Evolutionary conservation across 805 yeast genomes (phyloP).

Genomic region (Tanozyma kutaoensis): DNA sequence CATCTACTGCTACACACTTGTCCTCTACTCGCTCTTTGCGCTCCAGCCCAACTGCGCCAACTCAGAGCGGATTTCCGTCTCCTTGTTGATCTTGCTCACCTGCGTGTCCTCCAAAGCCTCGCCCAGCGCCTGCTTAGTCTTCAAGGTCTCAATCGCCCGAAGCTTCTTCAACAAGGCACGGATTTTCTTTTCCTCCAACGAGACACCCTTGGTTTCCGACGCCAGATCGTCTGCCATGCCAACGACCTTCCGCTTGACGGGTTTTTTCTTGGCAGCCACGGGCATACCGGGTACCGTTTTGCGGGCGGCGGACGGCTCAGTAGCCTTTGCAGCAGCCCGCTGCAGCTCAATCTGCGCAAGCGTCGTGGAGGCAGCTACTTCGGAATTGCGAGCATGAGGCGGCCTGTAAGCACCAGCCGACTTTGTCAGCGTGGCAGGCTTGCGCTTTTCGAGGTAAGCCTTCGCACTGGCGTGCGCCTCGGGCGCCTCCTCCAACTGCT

Average conservation of each 20-base stretch:
- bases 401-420: conserved; percentile 92
- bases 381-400: conserved; percentile 70
- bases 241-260: conserved; percentile 1
- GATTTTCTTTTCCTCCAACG: conserved; percentile 84
- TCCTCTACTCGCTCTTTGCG: no score
- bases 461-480: conserved; percentile 60
- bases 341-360: conserved; percentile 38
- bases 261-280: conserved; percentile 33
- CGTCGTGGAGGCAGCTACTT: conserved; percentile 10
- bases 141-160: conserved; percentile 87
- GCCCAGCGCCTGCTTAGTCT: conserved; percentile 71
- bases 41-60: conserved; percentile 61
- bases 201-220: no score
- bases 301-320: conserved; percentile 57
- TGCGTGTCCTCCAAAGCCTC: conserved; percentile 90
- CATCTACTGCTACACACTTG: no score
- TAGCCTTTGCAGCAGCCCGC: no score
- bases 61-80: conserved; percentile 66
- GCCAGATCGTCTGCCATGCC: no score
- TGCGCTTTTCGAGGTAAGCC: conserved; percentile 33
- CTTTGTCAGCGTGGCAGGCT: conserved; percentile 24
- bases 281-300: no score
- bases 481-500: conserved; percentile 39
- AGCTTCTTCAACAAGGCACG: conserved; percentile 84
- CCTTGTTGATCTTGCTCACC: conserved; percentile 77